Evolutionary conservation across 768 basidiomycete species (phyloP).

Genomic region (Lentinula sp.): DNA sequence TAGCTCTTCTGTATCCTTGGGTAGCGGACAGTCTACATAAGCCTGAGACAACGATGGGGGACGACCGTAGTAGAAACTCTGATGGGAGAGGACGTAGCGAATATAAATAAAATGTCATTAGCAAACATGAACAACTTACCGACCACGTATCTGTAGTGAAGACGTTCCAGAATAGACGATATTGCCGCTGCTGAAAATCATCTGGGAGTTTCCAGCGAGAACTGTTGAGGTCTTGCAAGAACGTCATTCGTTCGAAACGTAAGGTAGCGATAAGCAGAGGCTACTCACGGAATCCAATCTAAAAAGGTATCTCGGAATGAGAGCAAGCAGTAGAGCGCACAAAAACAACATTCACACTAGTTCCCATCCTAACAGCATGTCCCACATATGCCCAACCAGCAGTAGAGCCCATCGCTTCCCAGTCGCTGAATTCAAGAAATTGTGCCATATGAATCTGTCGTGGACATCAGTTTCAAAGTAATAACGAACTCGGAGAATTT

Average conservation of each 20-base stretch:
- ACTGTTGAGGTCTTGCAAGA: slow-evolving; percentile 47
- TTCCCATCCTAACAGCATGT: slow-evolving; percentile 49
- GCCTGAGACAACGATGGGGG: slow-evolving; percentile 48
- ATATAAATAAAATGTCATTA: not conserved
- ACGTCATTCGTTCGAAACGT: too few relatives aligned
- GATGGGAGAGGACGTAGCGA: not conserved
- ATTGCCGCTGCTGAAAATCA: slow-evolving; percentile 38
- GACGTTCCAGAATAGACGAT: slow-evolving; percentile 63
- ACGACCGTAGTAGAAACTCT: slow-evolving; percentile 61
- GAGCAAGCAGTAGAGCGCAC: not conserved
- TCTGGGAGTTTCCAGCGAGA: slow-evolving; percentile 53
- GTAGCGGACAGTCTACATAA: slow-evolving; percentile 54
- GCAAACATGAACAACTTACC: slow-evolving; percentile 26
- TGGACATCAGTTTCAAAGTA: not conserved
- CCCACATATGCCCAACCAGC: slow-evolving; percentile 54
- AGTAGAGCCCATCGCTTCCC: slow-evolving; percentile 37
- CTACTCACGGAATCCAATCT: slow-evolving; percentile 53
- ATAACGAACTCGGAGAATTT: not conserved
- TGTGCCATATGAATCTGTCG: slow-evolving; percentile 34
- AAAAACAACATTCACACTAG: slow-evolving; percentile 40
- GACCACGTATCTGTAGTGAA: slow-evolving; percentile 57
- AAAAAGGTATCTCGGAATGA: not conserved
- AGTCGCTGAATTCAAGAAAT: slow-evolving; percentile 54
- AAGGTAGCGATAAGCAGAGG: not conserved
- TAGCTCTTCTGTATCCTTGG: slow-evolving; percentile 34